Conservation (phyloP, 192 early-diverging fungal genomes). For the Umbelopsis vinacea region DNA sequence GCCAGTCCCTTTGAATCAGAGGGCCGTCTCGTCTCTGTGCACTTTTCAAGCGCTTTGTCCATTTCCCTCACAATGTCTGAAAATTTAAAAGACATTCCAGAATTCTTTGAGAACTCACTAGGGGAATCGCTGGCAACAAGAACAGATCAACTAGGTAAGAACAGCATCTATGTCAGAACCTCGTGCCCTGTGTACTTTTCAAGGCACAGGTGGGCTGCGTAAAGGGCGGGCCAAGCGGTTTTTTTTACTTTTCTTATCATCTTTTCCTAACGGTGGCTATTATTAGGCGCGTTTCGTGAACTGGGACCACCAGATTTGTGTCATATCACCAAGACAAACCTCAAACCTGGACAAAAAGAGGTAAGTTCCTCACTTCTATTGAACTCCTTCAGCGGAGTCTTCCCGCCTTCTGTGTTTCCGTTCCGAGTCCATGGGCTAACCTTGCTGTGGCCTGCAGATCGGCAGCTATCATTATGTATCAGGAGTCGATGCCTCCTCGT, state of each 20-base stretch:
- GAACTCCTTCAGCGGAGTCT: neutral
- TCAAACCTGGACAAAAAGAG: constrained; percentile 77
- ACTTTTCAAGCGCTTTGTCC: constrained; percentile 5
- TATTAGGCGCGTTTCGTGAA: constrained; percentile 80
- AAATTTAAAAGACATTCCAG: constrained; percentile 85
- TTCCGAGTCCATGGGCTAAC: constrained; percentile 10
- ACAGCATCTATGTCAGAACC: neutral
- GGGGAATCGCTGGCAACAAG: constrained; percentile 86
- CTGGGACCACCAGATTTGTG: constrained; percentile 97
- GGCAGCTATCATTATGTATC: constrained; percentile 83
- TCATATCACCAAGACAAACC: constrained; percentile 92
- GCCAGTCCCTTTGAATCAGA: constrained; percentile 10
- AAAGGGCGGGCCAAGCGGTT: neutral
- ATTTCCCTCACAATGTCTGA: constrained; percentile 52
- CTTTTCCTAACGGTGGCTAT: constrained; percentile 1
- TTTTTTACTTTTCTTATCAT: too few species aligned
- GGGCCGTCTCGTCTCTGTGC: constrained; percentile 6
- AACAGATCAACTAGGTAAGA: constrained; percentile 89
- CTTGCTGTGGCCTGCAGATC: constrained; percentile 60
- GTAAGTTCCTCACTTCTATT: constrained; percentile 41
- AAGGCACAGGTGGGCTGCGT: neutral
- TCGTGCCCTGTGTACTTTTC: neutral
- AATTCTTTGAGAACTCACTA: constrained; percentile 94
- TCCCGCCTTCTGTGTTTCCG: neutral
- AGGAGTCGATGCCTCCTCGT: constrained; percentile 87